Conservation (phyloP, 2,329 filamentous ascomycete genomes). For the Capronia epimyces region DNA sequence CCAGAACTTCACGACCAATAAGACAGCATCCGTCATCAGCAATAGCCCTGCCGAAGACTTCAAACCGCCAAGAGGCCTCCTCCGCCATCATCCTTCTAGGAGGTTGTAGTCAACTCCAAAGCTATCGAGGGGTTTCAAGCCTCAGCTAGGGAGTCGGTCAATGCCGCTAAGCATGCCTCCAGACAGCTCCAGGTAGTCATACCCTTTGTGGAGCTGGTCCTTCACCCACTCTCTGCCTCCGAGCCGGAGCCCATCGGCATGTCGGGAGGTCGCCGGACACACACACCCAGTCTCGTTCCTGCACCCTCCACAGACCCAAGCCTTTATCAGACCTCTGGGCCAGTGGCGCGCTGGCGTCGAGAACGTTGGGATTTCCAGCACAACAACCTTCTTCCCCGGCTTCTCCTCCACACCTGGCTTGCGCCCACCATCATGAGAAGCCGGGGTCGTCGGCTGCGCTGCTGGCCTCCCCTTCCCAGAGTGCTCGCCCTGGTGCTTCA, state of each 20-base stretch:
- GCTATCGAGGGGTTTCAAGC: neutral
- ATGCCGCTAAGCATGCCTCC: constrained; percentile 7
- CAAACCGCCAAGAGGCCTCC: constrained; percentile 2
- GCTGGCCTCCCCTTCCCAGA: constrained; percentile 7
- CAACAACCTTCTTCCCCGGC: constrained; percentile 14
- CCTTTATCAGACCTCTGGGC: neutral
- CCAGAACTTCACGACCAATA: constrained; percentile 10
- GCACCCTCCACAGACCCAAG: constrained; percentile 6
- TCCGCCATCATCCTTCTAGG: neutral
- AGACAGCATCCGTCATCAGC: constrained; percentile 18
- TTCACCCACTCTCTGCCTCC: too few species aligned
- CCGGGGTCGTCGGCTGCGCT: neutral
- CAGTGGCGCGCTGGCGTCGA: constrained; percentile 4
- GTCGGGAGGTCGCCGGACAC: constrained; percentile 6
- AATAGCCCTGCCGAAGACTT: constrained; percentile 21
- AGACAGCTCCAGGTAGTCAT: constrained; percentile 17
- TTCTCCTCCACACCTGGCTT: neutral
- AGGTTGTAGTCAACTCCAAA: neutral
- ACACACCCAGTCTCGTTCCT: neutral
- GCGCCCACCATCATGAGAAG: constrained; percentile 11
- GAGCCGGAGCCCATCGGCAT: too few species aligned
- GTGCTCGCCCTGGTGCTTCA: constrained; percentile 13
- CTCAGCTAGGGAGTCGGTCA: neutral
- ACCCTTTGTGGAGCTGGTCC: constrained; percentile 9
- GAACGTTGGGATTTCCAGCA: neutral